Evolutionary conservation across 2,329 filamentous ascomycete species (phyloP).

Genomic region (Hypoxylon sp.): DNA sequence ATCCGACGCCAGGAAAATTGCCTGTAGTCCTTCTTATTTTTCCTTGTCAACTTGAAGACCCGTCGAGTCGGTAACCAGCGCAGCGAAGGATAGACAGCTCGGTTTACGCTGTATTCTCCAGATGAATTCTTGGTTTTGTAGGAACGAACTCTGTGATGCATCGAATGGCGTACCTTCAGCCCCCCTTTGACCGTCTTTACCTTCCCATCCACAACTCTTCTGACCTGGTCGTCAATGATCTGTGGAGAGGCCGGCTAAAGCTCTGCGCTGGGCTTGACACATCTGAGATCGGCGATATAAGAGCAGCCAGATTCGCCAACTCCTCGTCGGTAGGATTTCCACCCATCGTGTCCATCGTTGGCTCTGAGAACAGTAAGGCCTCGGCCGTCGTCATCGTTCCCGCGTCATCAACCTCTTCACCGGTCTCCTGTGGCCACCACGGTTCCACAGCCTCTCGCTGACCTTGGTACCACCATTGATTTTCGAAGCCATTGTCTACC

Average conservation of each 20-base stretch:
- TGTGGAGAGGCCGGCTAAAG: conserved; percentile 49
- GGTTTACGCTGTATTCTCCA: neutral
- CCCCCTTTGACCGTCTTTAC: conserved; percentile 24
- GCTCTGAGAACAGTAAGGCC: conserved; percentile 49
- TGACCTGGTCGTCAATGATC: conserved; percentile 59
- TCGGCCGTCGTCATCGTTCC: conserved; percentile 50
- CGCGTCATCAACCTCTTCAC: conserved; percentile 45
- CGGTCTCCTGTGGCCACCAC: conserved; percentile 39
- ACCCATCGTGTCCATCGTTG: conserved; percentile 42
- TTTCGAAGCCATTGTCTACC: conserved; percentile 71
- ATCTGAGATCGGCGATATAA: conserved; percentile 60
- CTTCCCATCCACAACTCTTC: conserved; percentile 58
- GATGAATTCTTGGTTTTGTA: neutral
- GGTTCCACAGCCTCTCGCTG: conserved; percentile 50
- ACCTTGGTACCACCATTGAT: conserved; percentile 71
- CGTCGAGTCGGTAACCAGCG: neutral
- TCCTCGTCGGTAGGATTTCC: conserved; percentile 41
- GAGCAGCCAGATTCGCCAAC: conserved; percentile 34
- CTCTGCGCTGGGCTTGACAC: conserved; percentile 48
- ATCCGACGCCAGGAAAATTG: conserved; percentile 1
- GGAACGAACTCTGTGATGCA: neutral
- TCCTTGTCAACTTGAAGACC: neutral
- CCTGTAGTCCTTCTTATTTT: conserved; percentile 4
- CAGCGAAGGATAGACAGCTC: neutral
- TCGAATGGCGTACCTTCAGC: neutral